Base-by-base conservation (phyloP, 768 basidiomycete genomes). In the Paxillus ammoniavirescens region DNA sequence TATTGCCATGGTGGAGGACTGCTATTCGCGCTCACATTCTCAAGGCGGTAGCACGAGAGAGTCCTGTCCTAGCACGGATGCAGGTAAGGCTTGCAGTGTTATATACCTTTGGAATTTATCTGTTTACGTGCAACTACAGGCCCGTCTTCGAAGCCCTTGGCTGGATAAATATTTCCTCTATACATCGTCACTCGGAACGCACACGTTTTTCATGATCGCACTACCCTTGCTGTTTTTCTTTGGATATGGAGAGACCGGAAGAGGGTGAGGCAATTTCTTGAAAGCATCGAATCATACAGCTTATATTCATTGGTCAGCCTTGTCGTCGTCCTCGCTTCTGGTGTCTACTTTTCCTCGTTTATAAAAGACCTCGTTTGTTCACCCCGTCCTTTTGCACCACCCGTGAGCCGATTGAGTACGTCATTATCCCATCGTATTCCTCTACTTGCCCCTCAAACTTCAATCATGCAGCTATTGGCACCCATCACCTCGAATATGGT, bases 131-230 rank as follows among this genome's bases (percentile, higher is more conserved):
- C 17, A 8, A 14, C 30, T 33, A 5, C 57, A 83, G 89, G 65
- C 75, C 8, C 68, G 66, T 5, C 75, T 91, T 26, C 82, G 88
- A 6, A 76, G 75, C 5, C 80, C 87, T 2, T 84, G 80, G 77
- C 72, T 91, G 21, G 93, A 95, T 64, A 72, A 75, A 1, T 95
- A 91, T 63, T 94, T 95, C 64, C 82, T 94, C 31, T 88, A 93
- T 57, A 83, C 88, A 0, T 91, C 89, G 0, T 78, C 86, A 0
- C 75, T 92, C 9, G 93, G 83, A 0, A 92, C 91, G 0, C 93
- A 93, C 62, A 93, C 89, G 0, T 98, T 94, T 73, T 98, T 98
- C 78, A 92, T 96, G 88, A 82, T 84, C 31, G 80, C 89, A 55
- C 74, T 99, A 6, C 96, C 96, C 0, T 75, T 84, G 0, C 77